Percentiles rank a stretch among this genome's conserved stretches.
Conservation (phyloP, 257 asterid genomes). For the Prunella vulgaris region DNA sequence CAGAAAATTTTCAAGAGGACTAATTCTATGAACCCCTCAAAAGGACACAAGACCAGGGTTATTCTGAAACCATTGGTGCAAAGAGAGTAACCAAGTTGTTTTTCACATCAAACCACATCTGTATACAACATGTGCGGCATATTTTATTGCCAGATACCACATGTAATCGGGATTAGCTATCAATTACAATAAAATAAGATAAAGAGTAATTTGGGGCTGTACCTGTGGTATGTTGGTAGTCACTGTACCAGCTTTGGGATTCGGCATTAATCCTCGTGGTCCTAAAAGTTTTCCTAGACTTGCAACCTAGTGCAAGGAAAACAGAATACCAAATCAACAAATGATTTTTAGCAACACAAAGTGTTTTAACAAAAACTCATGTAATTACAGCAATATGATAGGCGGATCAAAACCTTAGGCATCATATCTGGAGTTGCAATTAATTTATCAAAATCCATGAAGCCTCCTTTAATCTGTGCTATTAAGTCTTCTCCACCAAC, state of each 20-base stretch:
- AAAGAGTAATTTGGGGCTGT: background rate
- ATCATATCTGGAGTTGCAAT: constrained; percentile 99
- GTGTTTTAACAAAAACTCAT: background rate
- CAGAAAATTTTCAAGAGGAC: background rate
- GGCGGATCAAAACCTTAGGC: constrained; percentile 67
- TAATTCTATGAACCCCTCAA: background rate
- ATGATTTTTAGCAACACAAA: background rate
- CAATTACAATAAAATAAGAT: background rate
- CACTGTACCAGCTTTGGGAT: constrained; percentile 98
- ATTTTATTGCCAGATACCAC: background rate
- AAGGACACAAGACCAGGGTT: background rate
- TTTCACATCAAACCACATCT: background rate
- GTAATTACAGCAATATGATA: background rate
- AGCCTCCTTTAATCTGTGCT: constrained; percentile 84
- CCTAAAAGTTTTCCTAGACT: constrained; percentile 86
- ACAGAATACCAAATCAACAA: background rate
- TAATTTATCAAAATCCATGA: constrained; percentile 91
- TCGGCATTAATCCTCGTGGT: constrained; percentile 97
- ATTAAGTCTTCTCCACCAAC: constrained; percentile 99
- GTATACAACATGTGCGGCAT: background rate
- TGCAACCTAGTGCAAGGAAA: constrained; percentile 62
- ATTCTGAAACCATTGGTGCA: background rate
- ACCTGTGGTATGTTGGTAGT: constrained; percentile 97
- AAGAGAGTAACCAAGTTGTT: constrained; percentile 1
- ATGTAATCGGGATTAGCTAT: background rate